phyloP scores from a whole-genome alignment of 352 stramenopile genomes.

The Phytophthora sp. region DNA sequence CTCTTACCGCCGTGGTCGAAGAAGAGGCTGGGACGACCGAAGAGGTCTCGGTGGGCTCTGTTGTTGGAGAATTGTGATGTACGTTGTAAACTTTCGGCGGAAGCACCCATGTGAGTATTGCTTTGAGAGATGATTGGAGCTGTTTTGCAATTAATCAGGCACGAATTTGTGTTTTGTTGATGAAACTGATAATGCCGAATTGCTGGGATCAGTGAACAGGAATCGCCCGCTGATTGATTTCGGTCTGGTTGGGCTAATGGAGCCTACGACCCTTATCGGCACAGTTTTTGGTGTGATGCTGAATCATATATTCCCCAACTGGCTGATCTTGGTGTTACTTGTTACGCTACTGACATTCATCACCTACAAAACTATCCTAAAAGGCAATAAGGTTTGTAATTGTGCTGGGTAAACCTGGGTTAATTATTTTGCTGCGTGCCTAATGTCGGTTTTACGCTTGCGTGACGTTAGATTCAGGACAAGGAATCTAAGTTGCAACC shows the following conservation, averaged over 20 bases:
- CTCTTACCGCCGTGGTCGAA: conserved; percentile 72
- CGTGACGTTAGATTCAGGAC: not conserved
- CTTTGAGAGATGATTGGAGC: too few species aligned
- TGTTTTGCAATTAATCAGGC: not conserved
- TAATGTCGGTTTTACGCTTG: too few species aligned
- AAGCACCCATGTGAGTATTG: not conserved
- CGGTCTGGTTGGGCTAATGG: not conserved
- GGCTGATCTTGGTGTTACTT: not conserved
- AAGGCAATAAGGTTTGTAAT: not conserved
- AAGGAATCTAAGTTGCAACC: not conserved
- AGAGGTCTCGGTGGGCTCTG: conserved; percentile 65
- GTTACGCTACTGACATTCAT: not conserved
- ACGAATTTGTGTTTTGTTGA: not conserved
- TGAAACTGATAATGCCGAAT: not conserved
- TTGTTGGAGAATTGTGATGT: conserved; percentile 60
- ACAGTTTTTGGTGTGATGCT: not conserved
- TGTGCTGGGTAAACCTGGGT: not conserved
- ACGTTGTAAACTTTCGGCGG: not conserved
- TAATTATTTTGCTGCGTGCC: not conserved
- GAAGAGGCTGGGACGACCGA: conserved; percentile 83
- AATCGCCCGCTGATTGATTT: not conserved
- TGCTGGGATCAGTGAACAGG: not conserved
- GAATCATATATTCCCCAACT: not conserved
- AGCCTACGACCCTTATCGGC: not conserved
- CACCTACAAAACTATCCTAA: not conserved